Conservation (phyloP, 169 alveolate species). For the Eimeria zaria region DNA sequence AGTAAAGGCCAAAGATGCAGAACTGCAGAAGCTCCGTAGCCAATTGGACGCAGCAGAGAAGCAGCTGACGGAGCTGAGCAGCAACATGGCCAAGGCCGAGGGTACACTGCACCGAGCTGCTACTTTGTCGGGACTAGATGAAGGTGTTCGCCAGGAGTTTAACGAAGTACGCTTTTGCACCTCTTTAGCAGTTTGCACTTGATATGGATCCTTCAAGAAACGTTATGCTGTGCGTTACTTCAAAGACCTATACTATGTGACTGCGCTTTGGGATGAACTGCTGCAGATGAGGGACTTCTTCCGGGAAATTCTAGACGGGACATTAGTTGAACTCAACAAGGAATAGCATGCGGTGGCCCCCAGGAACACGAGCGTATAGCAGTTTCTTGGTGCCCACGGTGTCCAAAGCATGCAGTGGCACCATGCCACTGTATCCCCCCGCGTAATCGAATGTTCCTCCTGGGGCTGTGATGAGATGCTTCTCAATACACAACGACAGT, state of each 20-base stretch:
- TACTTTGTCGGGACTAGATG: conserved; percentile 78
- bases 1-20: conserved; percentile 60
- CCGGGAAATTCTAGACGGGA: conserved; percentile 71
- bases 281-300: conserved; percentile 73
- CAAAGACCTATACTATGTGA: neutral
- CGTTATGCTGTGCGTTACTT: neutral
- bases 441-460: neutral
- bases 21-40: conserved; percentile 48
- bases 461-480: neutral
- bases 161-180: conserved; percentile 51
- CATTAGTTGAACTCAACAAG: conserved; percentile 45
- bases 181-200: neutral
- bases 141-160: conserved; percentile 67
- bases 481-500: neutral
- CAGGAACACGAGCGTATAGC: neutral
- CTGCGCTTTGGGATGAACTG: neutral
- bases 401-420: conserved; percentile 13
- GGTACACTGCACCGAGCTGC: conserved; percentile 83
- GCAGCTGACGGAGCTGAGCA: conserved; percentile 67
- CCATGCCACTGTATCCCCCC: neutral
- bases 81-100: conserved; percentile 74
- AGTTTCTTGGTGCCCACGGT: neutral
- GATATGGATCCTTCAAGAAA: neutral
- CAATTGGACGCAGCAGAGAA: conserved; percentile 22
- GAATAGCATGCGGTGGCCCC: conserved; percentile 12